Base-by-base conservation (phyloP, 257 asterid genomes). In the Datura wrightii region DNA sequence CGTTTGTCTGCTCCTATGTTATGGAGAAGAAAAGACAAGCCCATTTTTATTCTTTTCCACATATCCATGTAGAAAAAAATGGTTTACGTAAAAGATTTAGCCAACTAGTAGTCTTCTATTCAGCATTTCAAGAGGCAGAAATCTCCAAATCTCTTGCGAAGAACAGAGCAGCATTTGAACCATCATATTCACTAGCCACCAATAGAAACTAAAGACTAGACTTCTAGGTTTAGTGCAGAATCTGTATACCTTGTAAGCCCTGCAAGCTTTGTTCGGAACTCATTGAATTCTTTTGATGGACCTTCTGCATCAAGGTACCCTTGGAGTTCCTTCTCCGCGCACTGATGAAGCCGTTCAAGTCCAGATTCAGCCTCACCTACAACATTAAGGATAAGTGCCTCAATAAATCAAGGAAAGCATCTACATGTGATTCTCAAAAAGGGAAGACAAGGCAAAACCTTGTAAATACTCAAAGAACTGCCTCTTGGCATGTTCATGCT, bases 301-400 rank as follows among this genome's bases (percentile, higher is more conserved):
- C 97, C 92, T 83, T 94, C 94, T 50, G 94, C 90, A 83, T 89
- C 87, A 83, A 96, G 97, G 89, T 83, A 94, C 13, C 84, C 93
- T 85, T 92, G 96, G 69, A 94, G 92, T 85, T 95, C 97, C 91
- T 95, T 95, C 91, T 95, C 99, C 1, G 98, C 98, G 85, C 99
- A 95, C 86, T 95, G 99, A 88, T 95, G 99, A 79, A 95, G 99
- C 87, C 99, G 89, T 90, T 94, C 98, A 91, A 96, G 90, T 65
- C 99, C 99, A 72, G 98, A 92, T 89, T 94, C 99, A 8, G 99
- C 98, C 88, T 96, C 99, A 55, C 99, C 99, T 95, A 83, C 72
- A 55, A 52, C 72, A 87, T 58, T 82, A 79, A 88, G 76, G 82
- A 82, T 82, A 71, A 83, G 82, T 67, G 81, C 31, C 44, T 70